A percentile compares a stretch with the other conserved stretches of the same genome.
Conservation (phyloP, 805 yeast genomes). For the Candida maesae region DNA sequence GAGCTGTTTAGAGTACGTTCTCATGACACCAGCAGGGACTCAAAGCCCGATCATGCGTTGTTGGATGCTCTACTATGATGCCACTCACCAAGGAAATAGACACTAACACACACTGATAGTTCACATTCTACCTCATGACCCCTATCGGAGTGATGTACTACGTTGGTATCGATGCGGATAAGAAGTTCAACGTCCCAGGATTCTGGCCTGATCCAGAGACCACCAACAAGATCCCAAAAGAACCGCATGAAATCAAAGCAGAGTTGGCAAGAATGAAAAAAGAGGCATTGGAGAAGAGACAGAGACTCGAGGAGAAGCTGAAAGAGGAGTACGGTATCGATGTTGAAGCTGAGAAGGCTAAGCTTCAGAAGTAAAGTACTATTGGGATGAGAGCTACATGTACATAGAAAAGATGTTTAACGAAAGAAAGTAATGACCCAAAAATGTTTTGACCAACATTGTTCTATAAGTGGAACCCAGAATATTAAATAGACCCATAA, state of each 20-base stretch:
- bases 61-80: too few species aligned
- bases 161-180: slow-evolving; percentile 87
- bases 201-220: slow-evolving; percentile 98
- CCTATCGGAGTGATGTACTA: slow-evolving; percentile 93
- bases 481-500: too few species aligned
- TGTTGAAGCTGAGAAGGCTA: slow-evolving; percentile 41
- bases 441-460: too few species aligned
- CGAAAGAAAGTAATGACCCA: slow-evolving; percentile 7
- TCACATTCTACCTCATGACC: slow-evolving; percentile 77
- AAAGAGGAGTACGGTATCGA: slow-evolving; percentile 60
- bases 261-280: slow-evolving; percentile 84
- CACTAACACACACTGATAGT: slow-evolving; percentile 42
- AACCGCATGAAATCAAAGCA: slow-evolving; percentile 85
- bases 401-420: not conserved
- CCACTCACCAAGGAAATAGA: too few species aligned
- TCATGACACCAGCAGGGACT: too few species aligned
- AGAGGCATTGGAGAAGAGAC: slow-evolving; percentile 70
- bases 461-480: too few species aligned
- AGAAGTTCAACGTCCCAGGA: slow-evolving; percentile 85
- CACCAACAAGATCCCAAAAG: slow-evolving; percentile 86
- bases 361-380: slow-evolving; percentile 23
- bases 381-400: not conserved
- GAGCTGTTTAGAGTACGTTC: slow-evolving; percentile 47
- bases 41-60: not conserved
- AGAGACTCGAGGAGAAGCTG: slow-evolving; percentile 68